Conservation (phyloP, 768 basidiomycete species). For the Amanita pallidorosea region DNA sequence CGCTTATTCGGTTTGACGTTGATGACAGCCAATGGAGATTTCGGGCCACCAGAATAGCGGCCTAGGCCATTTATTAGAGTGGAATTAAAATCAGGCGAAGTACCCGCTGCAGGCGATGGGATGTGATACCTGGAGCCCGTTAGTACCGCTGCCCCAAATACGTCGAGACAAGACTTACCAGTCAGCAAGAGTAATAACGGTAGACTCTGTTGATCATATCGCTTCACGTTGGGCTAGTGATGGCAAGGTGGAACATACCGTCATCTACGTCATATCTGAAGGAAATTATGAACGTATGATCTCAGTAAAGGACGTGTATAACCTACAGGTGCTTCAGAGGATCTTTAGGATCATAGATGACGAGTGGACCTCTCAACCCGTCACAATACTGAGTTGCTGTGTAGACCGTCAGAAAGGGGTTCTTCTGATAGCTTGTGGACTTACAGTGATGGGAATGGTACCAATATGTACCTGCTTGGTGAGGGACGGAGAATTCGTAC, state of each 20-base stretch:
- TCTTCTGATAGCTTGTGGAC: constrained; percentile 9
- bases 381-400: constrained; percentile 15
- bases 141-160: background rate
- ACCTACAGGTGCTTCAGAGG: constrained; percentile 8
- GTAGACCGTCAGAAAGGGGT: background rate
- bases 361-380: constrained; percentile 14
- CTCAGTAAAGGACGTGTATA: background rate
- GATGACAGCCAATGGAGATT: constrained; percentile 30
- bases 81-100: constrained; percentile 19
- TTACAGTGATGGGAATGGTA: constrained; percentile 19
- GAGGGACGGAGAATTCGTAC: constrained; percentile 21
- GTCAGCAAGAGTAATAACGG: constrained; percentile 40
- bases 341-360: constrained; percentile 14
- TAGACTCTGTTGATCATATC: constrained; percentile 12
- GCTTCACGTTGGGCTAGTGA: background rate
- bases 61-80: constrained; percentile 46
- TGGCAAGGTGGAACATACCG: background rate
- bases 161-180: constrained; percentile 21
- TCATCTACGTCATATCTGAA: constrained; percentile 17
- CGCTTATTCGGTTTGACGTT: constrained; percentile 27
- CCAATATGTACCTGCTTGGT: constrained; percentile 21
- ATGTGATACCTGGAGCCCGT: constrained; percentile 23
- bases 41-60: constrained; percentile 31
- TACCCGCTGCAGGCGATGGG: constrained; percentile 13
- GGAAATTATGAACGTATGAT: background rate